Base-by-base conservation (phyloP, 2,329 filamentous ascomycete species). In the Botrytis aclada region DNA sequence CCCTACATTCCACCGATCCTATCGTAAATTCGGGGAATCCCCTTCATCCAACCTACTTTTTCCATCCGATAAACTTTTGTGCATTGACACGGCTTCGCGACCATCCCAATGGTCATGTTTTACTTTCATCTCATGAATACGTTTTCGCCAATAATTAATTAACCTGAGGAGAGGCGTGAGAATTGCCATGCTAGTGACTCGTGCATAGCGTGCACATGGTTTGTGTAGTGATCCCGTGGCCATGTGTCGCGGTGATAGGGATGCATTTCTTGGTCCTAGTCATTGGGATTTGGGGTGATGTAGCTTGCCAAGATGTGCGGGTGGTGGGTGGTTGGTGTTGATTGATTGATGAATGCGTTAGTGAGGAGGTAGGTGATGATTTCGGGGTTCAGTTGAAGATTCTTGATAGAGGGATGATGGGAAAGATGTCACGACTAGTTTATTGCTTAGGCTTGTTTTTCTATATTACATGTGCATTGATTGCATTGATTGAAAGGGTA, bases 221-320 rank as follows among this genome's bases (percentile, higher is more conserved):
- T 39, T 66, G 64, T 29, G 45, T 39, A 41, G 47, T 69, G 65
- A 69, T 56, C 65, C 65, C 65, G 47, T 69, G 65, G 47, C 65
- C 65, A 56, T 69, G 47, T 67, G 47, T 32, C 41, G 41, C 18
- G 16, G 61, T 64, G 61, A 45, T 64, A 20, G 37, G 37, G 32
- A 51, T 66, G 43, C 43, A 41, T 25, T 29, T 18, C 58, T 45
- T 45, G 20, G 65, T 67, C n/a, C 32, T 67, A 5, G 25, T 56
- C 3, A 32, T 54, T 37, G 10, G 47, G 22, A 10, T 25, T 54
- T 37, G 10, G 47, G 22, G 18, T 25, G 14, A 66, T 54, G 25
- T 37, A 20, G 22, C 10, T 29, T n/a, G 63, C 63, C 63, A 66
- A 66, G 63, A 10, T 34, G 22, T 65, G 8, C 60, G 34, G 34